phyloP scores from a whole-genome alignment of 1,139 yeast genomes.

The Meyerozyma carpophila region DNA sequence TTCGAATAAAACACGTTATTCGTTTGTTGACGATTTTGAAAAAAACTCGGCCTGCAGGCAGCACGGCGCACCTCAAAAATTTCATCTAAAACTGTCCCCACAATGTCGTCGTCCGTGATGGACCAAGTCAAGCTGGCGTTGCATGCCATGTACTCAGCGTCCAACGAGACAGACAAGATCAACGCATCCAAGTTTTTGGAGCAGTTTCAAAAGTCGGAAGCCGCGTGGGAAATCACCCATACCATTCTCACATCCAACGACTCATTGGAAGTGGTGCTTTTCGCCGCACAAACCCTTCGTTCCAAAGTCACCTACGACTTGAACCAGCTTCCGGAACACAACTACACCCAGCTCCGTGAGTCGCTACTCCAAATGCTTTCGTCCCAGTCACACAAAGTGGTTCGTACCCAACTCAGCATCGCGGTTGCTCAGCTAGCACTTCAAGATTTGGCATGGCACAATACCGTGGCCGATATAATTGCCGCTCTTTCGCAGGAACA shows the following conservation, averaged over 20 bases:
- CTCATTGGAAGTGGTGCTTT: constrained; percentile 50
- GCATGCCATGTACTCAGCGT: constrained; percentile 55
- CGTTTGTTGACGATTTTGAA: too few species aligned
- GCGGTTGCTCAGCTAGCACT: constrained; percentile 79
- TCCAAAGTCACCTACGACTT: constrained; percentile 82
- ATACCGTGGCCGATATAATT: constrained; percentile 67
- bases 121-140: constrained; percentile 44
- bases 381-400: constrained; percentile 34
- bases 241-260: constrained; percentile 8
- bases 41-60: not conserved
- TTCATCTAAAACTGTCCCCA: not conserved
- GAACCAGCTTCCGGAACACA: constrained; percentile 59
- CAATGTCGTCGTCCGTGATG: constrained; percentile 4
- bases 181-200: constrained; percentile 67
- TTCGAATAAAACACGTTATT: not conserved
- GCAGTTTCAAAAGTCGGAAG: constrained; percentile 72
- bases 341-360: constrained; percentile 52
- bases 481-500: constrained; percentile 38
- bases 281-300: constrained; percentile 87
- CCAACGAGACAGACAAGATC: constrained; percentile 46
- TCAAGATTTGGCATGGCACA: constrained; percentile 68
- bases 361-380: constrained; percentile 54
- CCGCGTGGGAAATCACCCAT: constrained; percentile 55
- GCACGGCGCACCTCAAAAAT: not conserved
- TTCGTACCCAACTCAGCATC: constrained; percentile 75